Conservation (phyloP, 148 eudicot species). For the Camellia lanceoleosa region DNA sequence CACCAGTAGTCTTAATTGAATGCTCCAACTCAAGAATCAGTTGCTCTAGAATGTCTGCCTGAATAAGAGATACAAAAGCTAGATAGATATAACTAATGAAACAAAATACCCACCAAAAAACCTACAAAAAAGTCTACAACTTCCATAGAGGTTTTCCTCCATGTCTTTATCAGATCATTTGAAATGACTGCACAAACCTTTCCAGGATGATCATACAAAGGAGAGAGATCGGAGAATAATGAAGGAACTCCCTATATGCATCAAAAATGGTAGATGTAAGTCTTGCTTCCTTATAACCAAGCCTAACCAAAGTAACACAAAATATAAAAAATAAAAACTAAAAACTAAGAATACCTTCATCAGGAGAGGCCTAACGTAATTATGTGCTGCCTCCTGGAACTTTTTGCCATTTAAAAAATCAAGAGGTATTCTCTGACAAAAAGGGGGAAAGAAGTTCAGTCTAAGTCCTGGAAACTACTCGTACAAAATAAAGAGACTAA, state of each 20-base stretch:
- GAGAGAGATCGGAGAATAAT: slow-evolving; percentile 94
- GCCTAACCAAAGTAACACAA: slow-evolving; percentile 9
- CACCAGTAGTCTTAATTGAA: slow-evolving; percentile 63
- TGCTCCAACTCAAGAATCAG: slow-evolving; percentile 72
- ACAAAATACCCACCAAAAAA: neutral
- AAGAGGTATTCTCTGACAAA: slow-evolving; percentile 82
- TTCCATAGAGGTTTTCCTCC: neutral
- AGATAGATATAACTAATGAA: neutral
- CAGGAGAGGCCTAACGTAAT: slow-evolving; percentile 77
- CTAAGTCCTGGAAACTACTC: neutral
- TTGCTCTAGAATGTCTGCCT: slow-evolving; percentile 83
- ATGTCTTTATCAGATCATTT: slow-evolving; percentile 5
- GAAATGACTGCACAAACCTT: slow-evolving; percentile 54
- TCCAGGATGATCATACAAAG: slow-evolving; percentile 88
- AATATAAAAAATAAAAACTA: slow-evolving; percentile 1
- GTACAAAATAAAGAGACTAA: neutral
- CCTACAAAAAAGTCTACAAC: neutral
- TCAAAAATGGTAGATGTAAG: slow-evolving; percentile 22
- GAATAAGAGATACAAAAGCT: slow-evolving; percentile 24
- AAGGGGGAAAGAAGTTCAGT: neutral
- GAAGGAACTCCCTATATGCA: slow-evolving; percentile 89
- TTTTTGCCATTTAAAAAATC: slow-evolving; percentile 83
- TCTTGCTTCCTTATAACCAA: neutral
- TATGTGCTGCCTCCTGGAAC: slow-evolving; percentile 77
- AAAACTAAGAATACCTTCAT: slow-evolving; percentile 62